These are phyloP conservation scores for Lasiosphaeria hispida DNA, from an alignment of 495 filamentous ascomycete genomes.

Conservation along the genomic window DNA sequence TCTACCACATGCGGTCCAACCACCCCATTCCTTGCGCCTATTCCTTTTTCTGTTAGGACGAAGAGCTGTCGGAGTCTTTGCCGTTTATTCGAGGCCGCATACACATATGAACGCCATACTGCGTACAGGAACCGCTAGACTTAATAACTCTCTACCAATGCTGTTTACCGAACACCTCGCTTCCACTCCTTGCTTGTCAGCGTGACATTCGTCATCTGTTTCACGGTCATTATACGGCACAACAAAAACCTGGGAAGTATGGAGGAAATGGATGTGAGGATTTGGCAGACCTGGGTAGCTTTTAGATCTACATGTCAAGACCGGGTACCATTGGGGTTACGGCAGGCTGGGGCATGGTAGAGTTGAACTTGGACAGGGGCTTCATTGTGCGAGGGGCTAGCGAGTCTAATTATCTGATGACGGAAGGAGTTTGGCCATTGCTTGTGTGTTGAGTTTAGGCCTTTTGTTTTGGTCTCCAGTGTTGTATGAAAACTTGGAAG, in stretches of 20 bases:
- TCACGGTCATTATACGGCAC: background rate
- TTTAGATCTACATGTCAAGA: background rate
- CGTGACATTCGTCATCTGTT: background rate
- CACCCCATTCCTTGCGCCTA: slow-evolving; percentile 6
- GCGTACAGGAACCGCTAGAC: slow-evolving; percentile 33
- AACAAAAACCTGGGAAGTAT: background rate
- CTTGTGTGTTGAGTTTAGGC: slow-evolving; percentile 2
- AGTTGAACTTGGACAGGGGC: slow-evolving; percentile 18
- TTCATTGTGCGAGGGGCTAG: slow-evolving; percentile 8
- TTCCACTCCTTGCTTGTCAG: background rate
- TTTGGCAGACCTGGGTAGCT: background rate
- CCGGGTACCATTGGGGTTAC: background rate
- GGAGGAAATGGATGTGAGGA: background rate
- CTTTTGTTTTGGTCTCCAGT: slow-evolving; percentile 8
- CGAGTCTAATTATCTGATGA: slow-evolving; percentile 9
- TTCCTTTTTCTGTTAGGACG: slow-evolving; percentile 19
- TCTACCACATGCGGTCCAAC: background rate
- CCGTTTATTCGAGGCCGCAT: slow-evolving; percentile 11
- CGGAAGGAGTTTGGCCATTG: slow-evolving; percentile 7
- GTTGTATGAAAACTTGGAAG: slow-evolving; percentile 14
- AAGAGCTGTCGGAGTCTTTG: slow-evolving; percentile 21
- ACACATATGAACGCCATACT: slow-evolving; percentile 23
- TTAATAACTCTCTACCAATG: slow-evolving; percentile 34
- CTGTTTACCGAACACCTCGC: slow-evolving; percentile 7
- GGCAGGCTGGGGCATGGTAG: background rate